These are phyloP conservation scores for Trichophyton equinum DNA, from an alignment of 2,329 filamentous ascomycete species.

Conservation along the genomic window DNA sequence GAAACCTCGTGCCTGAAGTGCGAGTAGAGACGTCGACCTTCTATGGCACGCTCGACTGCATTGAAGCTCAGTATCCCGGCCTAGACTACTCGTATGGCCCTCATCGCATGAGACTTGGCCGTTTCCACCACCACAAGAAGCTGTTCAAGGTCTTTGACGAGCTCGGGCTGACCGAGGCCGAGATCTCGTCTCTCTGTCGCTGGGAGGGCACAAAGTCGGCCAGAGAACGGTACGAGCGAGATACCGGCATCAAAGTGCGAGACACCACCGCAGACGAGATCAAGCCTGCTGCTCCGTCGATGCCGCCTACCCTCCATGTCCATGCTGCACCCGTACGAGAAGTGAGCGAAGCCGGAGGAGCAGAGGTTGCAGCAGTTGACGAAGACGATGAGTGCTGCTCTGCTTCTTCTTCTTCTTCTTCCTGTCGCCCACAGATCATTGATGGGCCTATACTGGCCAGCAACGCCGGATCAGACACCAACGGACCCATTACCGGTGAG, in stretches of 20 bases:
- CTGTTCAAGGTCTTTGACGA: conserved; percentile 51
- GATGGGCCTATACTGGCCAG: not conserved
- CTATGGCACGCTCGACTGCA: conserved; percentile 51
- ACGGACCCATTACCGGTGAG: not conserved
- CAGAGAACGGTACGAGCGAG: conserved; percentile 36
- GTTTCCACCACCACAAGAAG: conserved; percentile 48
- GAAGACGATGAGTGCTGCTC: not conserved
- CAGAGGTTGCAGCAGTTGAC: conserved; percentile 12
- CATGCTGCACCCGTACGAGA: conserved; percentile 14
- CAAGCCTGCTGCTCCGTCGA: conserved; percentile 36
- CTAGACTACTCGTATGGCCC: conserved; percentile 51
- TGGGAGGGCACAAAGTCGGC: conserved; percentile 43
- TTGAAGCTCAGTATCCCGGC: conserved; percentile 54
- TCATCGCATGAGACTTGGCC: conserved; percentile 49
- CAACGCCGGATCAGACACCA: conserved; percentile 16
- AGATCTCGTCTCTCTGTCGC: conserved; percentile 50
- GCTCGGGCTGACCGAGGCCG: conserved; percentile 44
- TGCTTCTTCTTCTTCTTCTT: no score
- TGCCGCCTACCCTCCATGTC: conserved; percentile 22
- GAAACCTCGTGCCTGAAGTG: conserved; percentile 52
- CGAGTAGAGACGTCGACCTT: conserved; percentile 51
- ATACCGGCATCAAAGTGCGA: conserved; percentile 46
- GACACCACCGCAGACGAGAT: conserved; percentile 52
- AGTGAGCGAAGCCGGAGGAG: no score
- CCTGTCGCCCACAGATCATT: not conserved